Evolutionary conservation across 495 filamentous ascomycete genomes (phyloP), one percentile per base, ranked within the genome.

Genomic region (Friedmanniomyces simplex): DNA sequence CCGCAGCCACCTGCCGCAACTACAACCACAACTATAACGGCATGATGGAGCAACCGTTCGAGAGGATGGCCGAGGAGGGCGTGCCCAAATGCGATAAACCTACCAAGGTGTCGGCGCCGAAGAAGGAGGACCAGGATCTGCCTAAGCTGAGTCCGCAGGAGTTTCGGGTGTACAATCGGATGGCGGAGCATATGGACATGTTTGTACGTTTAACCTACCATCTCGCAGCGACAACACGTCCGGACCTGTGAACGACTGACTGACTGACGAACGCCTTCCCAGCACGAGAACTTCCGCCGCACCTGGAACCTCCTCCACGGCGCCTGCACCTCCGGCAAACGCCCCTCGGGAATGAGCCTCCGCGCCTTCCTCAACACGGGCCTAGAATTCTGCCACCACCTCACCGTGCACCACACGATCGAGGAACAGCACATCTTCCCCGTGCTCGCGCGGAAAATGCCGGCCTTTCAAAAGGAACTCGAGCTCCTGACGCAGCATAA

Each of bases 361-460:
- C 77, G 79, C 32, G 74, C 80, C 50, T 84, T 91, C 67, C 69
- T 91, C 60, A 67, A 71, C 65, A 75, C 75, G 22, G 86, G 83
- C 1, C 68, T 86, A 6, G 68, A 80, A 7, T 90, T 95, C 69
- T 76, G 77, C 52, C 73, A 74, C 6, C 80, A 86, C 53, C 79
- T 96, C 1, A 76, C 81, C 32, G 71, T 82, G 54, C 90, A 96
- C 75, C 90, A 96, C 72, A 71, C 67, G 36, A 91, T 95, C 62
- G 90, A 96, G 69, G 91, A 96, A 68, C 74, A 75, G 22, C 82
- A 90, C 63, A 75, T 96, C 39, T 93, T 93, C 69, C 90, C 90
- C 16, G 57, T 84, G 2, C 77, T 96, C 12, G 88, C 85, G 22
- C 71, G 69, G 47, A 82, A 80, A 61, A 95, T 95, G 90, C 87